phyloP scores from a whole-genome alignment of 345 rosid species.

The Alliaria petiolata region DNA sequence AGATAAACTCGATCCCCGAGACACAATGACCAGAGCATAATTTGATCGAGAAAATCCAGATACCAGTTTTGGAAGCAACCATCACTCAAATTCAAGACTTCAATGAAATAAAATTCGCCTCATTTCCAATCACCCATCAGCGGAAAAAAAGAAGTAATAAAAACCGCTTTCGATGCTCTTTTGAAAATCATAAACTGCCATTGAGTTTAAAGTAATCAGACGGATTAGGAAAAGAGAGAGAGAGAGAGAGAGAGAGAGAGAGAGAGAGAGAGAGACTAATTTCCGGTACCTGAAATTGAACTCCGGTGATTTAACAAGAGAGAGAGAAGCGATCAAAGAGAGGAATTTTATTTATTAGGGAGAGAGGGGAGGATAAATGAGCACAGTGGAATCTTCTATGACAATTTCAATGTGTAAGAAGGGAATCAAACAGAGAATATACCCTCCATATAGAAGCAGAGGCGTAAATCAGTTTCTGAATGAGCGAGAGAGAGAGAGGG shows the following conservation, averaged over 20 bases:
- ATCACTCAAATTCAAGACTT: conserved; percentile 20
- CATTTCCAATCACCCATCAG: not conserved
- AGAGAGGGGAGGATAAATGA: not conserved
- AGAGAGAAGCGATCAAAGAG: conserved; percentile 12
- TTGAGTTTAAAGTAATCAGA: conserved; percentile 22
- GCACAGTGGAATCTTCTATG: conserved; percentile 29
- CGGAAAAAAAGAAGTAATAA: not conserved
- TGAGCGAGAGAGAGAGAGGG: not conserved
- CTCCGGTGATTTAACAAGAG: conserved; percentile 4
- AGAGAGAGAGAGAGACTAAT: not conserved
- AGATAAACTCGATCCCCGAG: conserved; percentile 8
- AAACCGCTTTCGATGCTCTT: not conserved
- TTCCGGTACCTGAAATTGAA: conserved; percentile 27
- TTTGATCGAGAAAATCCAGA: not conserved
- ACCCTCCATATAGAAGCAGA: conserved; percentile 19
- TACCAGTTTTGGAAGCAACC: not conserved
- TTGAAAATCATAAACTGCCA: not conserved
- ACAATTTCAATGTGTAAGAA: conserved; percentile 17
- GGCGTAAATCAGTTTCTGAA: conserved; percentile 10
- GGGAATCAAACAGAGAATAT: conserved; percentile 36
- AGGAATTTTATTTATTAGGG: not conserved
- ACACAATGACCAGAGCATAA: not conserved
- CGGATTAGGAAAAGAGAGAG: not conserved
- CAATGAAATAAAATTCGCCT: not conserved
- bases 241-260: not conserved